Conservation (phyloP, 441 rosid species). For the Brassica balearica region DNA sequence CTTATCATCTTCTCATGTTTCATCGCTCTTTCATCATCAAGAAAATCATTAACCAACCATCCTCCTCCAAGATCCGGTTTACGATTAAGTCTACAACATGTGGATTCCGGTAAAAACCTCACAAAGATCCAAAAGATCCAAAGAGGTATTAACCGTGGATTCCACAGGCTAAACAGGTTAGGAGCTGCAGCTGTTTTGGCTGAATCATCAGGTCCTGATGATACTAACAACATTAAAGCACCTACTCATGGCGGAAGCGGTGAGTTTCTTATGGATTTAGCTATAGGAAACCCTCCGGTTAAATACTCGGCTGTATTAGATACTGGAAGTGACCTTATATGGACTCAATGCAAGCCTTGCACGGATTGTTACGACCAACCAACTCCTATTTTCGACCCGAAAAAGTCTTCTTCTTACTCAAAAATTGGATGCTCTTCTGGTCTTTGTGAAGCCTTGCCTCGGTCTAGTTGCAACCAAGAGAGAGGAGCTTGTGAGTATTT, state of each 20-base stretch:
- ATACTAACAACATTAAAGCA: conserved; percentile 46
- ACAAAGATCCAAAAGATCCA: conserved; percentile 73
- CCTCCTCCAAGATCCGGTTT: conserved; percentile 52
- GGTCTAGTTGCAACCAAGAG: conserved; percentile 47
- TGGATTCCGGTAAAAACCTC: conserved; percentile 80
- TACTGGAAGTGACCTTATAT: conserved; percentile 90
- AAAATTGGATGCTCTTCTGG: conserved; percentile 60
- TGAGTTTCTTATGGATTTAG: conserved; percentile 80
- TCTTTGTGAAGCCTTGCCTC: conserved; percentile 67
- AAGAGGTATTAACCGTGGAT: conserved; percentile 71
- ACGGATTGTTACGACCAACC: conserved; percentile 77
- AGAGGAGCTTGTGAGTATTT: conserved; percentile 64
- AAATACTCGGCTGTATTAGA: conserved; percentile 76
- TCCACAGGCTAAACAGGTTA: conserved; percentile 61
- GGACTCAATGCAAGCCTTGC: conserved; percentile 98
- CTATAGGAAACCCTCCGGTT: conserved; percentile 75
- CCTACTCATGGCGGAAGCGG: conserved; percentile 74
- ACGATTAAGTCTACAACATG: conserved; percentile 59
- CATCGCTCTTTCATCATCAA: conserved; percentile 29
- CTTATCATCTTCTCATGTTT: conserved; percentile 35
- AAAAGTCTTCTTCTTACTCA: conserved; percentile 63
- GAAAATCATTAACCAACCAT: conserved; percentile 41
- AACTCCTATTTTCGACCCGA: conserved; percentile 79
- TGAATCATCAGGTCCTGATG: conserved; percentile 41
- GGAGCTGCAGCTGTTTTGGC: conserved; percentile 39